Base-by-base conservation (phyloP, 2,329 filamentous ascomycete species). In the Trichophyton schoenleinii region DNA sequence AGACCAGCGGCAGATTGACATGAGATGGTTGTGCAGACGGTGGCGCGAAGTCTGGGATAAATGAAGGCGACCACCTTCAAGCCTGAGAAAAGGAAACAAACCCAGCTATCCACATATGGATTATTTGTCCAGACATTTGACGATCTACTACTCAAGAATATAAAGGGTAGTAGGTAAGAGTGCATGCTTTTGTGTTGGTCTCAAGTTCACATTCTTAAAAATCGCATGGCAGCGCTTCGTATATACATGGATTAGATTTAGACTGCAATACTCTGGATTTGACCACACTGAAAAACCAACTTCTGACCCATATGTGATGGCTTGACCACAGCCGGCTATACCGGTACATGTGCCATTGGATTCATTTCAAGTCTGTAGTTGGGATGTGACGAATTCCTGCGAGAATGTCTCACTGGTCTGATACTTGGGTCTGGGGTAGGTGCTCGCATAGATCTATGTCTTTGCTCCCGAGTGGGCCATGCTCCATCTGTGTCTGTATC, bases 191-290 rank as follows among this genome's bases (percentile, higher is more conserved):
- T 31, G 28, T 31, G 22, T 13, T 52, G 8, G 46, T 38, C 34
- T 38, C 34, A 38, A 38, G 9, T 38, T 38, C 34, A 38, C 34
- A 38, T 31, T 8, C 7, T 38, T 13, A 38, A 38, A 38, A 36
- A 11, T 36, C 7, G 28, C 52, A 36, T 36, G 20, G n/a, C 31
- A 28, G 52, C 13, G 3, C n/a, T 36, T 18, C 28, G 34, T 38
- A 55, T 55, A 55, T 55, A 55, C 52, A 55, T 52, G 31, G 15
- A 11, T 55, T 55, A 55, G 52, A 55, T 55, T 31, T 55, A 34
- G 28, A 36, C 18, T 13, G 52, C 28, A 28, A 55, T 36, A 15
- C 28, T 36, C 15, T 36, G 52, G 31, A 5, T 15, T 31, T 55
- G 13, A 36, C 31, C 25, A 18, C 52, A 55, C 13, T 6, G n/a